These are phyloP conservation scores for Phyllostachys edulis DNA, from an alignment of 176 grass and related monocot genomes.

Conservation along the genomic window DNA sequence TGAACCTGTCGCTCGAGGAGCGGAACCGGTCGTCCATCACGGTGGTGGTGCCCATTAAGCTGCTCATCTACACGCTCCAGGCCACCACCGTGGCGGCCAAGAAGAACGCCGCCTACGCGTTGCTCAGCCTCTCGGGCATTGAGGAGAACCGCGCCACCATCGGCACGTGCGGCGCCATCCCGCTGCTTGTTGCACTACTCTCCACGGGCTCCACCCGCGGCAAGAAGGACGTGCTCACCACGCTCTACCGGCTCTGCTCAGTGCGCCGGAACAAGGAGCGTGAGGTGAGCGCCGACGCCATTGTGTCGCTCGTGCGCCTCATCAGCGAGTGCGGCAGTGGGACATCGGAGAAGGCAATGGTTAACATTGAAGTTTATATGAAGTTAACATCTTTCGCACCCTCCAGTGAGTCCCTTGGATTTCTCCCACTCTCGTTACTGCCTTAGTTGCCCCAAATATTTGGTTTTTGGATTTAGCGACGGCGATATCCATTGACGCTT, in stretches of 20 bases:
- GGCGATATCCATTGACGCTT: too few species aligned
- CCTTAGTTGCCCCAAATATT: too few species aligned
- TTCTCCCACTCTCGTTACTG: too few species aligned
- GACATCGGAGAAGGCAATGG: constrained; percentile 95
- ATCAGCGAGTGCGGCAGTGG: constrained; percentile 60
- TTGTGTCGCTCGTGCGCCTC: constrained; percentile 70
- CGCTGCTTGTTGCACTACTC: constrained; percentile 79
- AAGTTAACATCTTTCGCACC: too few species aligned
- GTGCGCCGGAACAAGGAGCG: constrained; percentile 89
- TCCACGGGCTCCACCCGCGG: constrained; percentile 73
- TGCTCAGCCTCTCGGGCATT: constrained; percentile 82
- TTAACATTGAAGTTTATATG: too few species aligned
- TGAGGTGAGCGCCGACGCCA: constrained; percentile 68
- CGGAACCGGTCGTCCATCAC: constrained; percentile 72
- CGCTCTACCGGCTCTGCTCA: constrained; percentile 90
- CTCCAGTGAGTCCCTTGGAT: too few species aligned
- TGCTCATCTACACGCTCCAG: constrained; percentile 84
- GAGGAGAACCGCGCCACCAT: constrained; percentile 95
- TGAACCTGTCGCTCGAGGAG: constrained; percentile 85
- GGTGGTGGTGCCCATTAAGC: constrained; percentile 71
- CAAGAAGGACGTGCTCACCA: constrained; percentile 96
- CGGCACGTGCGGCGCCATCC: constrained; percentile 81
- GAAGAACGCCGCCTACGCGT: constrained; percentile 90
- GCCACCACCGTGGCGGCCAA: constrained; percentile 70
- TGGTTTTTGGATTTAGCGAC: too few species aligned